Evolutionary conservation across 2,329 filamentous ascomycete species (phyloP), one percentile per base, ranked within the genome.

Genomic region (Ophiostoma novo-ulmi): DNA sequence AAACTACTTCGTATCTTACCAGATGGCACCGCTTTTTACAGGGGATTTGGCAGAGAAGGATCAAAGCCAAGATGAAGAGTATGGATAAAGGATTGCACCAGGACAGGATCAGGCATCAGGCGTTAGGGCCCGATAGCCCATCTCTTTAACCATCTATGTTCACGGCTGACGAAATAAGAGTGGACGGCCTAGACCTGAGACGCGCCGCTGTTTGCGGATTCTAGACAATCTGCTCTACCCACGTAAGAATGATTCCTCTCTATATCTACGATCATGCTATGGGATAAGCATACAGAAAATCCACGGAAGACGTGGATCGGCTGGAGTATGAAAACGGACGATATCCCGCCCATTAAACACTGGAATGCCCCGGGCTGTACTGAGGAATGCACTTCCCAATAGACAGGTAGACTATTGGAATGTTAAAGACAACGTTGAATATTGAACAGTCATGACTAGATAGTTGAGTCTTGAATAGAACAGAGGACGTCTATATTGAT

Each of bases 81-180:
- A 31, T 8, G 38, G 7, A 39, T 39, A 1, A 39, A 11, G 38
- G 6, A 39, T 39, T 11, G 11, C 38, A 39, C 38, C 38, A 11
- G 38, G 38, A 48, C 38, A 39, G 44, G 44, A 48, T 48, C 44
- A 17, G 44, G 17, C 44, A 48, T 48, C 17, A 48, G 44, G 14
- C n/a, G n/a, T n/a, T n/a, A n/a, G n/a, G n/a, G n/a, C n/a, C n/a
- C n/a, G n/a, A n/a, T n/a, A n/a, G 26, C 1, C 31, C 31, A 31
- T 31, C 31, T 48, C 44, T 17, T 17, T n/a, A 48, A 11, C 44
- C 17, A 7, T 48, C 44, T 8, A 48, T n/a, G n/a, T 48, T 26
- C 52, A 58, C 17, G 52, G 52, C 52, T 58, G 52, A 58, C 52
- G 52, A 58, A 58, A 63, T 63, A 63, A 63, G 58, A 36, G 58